Conservation (phyloP, 2,329 filamentous ascomycete species). For the Colletotrichum kahawae region DNA sequence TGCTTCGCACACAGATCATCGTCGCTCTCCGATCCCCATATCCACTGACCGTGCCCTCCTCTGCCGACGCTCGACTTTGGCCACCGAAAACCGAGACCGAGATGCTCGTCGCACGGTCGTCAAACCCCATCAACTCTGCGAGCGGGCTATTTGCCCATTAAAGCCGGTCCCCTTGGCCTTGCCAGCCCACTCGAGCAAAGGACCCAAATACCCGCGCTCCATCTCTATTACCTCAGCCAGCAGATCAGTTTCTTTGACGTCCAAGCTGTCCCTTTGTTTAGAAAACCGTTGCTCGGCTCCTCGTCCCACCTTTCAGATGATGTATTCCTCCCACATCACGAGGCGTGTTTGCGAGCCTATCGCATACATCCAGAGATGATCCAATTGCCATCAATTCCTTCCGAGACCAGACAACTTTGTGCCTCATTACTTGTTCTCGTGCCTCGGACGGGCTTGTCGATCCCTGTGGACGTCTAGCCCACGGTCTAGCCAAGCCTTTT, state of each 20-base stretch:
- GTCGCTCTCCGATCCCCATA: neutral
- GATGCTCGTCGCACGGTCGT: neutral
- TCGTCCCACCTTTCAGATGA: neutral
- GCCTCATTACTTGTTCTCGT: too few relatives aligned
- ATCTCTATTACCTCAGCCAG: neutral
- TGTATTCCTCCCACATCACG: neutral
- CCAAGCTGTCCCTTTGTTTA: neutral
- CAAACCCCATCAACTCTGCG: neutral
- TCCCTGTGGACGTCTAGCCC: neutral
- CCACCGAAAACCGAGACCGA: neutral
- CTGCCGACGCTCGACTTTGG: neutral
- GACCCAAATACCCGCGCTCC: neutral
- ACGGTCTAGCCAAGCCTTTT: neutral
- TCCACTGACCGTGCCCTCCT: neutral
- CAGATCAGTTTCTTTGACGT: neutral
- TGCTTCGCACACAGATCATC: neutral
- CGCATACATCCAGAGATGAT: neutral
- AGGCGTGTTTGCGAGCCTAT: neutral
- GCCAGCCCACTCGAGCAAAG: neutral
- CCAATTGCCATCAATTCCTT: neutral
- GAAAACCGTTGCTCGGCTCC: constrained; percentile 2
- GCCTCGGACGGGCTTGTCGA: neutral
- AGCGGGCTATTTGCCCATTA: neutral
- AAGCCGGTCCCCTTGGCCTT: neutral
- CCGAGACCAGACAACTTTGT: neutral